These are phyloP conservation scores for Fagus sylvatica DNA, from an alignment of 306 rosid species.

Conservation along the genomic window DNA sequence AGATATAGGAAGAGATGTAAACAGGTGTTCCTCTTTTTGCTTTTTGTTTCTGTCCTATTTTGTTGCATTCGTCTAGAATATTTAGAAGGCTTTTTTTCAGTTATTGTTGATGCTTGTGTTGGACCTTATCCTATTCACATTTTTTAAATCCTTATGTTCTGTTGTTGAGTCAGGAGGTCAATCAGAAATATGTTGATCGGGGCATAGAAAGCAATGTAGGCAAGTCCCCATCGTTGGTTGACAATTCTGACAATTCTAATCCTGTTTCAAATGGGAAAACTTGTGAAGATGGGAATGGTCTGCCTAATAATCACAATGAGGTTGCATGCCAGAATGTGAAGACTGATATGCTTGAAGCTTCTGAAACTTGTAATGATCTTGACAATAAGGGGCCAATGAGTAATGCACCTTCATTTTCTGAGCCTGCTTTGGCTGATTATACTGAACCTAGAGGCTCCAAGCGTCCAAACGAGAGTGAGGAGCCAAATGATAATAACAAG, in stretches of 20 bases:
- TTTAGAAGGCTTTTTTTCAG: conserved; percentile 4
- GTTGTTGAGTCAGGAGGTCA: conserved; percentile 37
- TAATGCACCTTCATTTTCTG: conserved; percentile 29
- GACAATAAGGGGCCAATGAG: conserved; percentile 38
- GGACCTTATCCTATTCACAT: conserved; percentile 4
- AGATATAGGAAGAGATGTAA: conserved; percentile 62
- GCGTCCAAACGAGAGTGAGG: conserved; percentile 53
- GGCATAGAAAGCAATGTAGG: conserved; percentile 35
- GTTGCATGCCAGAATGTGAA: conserved; percentile 32
- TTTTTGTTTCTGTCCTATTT: conserved; percentile 17
- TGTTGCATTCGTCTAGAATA: not conserved
- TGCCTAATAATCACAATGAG: conserved; percentile 32
- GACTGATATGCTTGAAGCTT: conserved; percentile 33
- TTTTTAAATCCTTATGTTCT: conserved; percentile 15
- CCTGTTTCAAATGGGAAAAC: conserved; percentile 37
- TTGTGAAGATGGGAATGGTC: conserved; percentile 31
- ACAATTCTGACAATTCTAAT: conserved; percentile 41
- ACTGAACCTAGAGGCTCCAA: conserved; percentile 62
- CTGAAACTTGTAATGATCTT: conserved; percentile 36
- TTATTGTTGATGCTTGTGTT: conserved; percentile 11
- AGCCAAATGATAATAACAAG: conserved; percentile 48
- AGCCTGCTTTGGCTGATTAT: conserved; percentile 36
- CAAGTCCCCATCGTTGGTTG: conserved; percentile 30
- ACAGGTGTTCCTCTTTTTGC: conserved; percentile 44
- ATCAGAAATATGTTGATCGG: conserved; percentile 40